These are phyloP conservation scores for Amesomyces nigricolor DNA, from an alignment of 2,329 filamentous ascomycete species.

Conservation along the genomic window DNA sequence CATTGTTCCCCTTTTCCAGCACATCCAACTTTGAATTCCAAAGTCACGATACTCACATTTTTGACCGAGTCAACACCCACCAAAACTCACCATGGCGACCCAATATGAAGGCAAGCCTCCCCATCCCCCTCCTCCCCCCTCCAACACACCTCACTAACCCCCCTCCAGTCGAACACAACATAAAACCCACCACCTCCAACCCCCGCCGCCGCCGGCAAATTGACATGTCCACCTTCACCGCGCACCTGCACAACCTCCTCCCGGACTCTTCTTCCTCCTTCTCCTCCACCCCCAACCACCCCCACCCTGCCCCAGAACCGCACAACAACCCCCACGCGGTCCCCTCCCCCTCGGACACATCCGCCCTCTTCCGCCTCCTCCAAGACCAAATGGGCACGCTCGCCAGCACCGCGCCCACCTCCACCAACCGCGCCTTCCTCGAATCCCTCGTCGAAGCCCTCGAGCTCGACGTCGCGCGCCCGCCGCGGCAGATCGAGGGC, in stretches of 20 bases:
- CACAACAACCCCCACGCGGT: constrained; percentile 51
- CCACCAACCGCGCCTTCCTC: constrained; percentile 46
- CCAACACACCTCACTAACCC: constrained; percentile 1
- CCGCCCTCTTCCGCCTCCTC: constrained; percentile 52
- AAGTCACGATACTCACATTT: not conserved
- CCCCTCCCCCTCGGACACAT: constrained; percentile 55
- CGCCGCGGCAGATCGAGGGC: constrained; percentile 47
- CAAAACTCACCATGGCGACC: constrained; percentile 42
- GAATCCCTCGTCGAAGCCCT: constrained; percentile 43
- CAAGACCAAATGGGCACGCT: constrained; percentile 53
- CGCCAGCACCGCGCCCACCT: constrained; percentile 43
- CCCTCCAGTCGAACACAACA: constrained; percentile 57
- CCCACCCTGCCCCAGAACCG: not conserved
- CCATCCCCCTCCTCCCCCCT: constrained; percentile 9
- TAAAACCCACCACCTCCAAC: constrained; percentile 40
- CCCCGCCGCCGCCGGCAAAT: constrained; percentile 46
- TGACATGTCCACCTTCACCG: constrained; percentile 59
- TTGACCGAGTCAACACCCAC: not conserved
- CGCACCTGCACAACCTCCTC: constrained; percentile 50
- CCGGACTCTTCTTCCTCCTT: constrained; percentile 20
- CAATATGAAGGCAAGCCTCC: constrained; percentile 48
- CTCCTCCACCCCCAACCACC: not conserved
- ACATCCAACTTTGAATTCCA: not conserved
- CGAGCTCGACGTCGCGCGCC: constrained; percentile 46
- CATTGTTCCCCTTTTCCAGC: not conserved